Evolutionary conservation across 2,329 filamentous ascomycete species (phyloP), one percentile per base, ranked within the genome.

Genomic region (Ophiostoma tasmaniense): DNA sequence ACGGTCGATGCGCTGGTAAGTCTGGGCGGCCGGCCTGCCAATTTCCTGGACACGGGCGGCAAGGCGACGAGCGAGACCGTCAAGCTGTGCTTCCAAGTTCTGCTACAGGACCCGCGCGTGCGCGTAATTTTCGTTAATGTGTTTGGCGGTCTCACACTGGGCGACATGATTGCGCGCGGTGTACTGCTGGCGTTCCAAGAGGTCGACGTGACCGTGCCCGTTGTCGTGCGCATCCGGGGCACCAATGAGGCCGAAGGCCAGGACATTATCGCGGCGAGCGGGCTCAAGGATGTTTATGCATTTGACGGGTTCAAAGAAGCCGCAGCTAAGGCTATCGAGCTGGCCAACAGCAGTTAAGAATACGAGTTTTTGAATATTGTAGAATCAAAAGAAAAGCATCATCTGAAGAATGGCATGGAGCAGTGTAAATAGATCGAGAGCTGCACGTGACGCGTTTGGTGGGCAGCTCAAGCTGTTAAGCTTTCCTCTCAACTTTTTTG

Each of bases 1-100:
- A 96, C 92, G 0, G 88, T 93, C 70, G 93, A 97, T 76, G 90
- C 90, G 0, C 85, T 97, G 1, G 82, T 85, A 2, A 80, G 87
- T 14, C 85, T 87, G 68, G 89, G 89, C 68, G 91, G 91, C 1
- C 79, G 82, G 42, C 89, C 89, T 30, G 87, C 91, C 13, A 97
- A 97, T 74, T 96, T 97, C 77, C 83, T 97, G 68, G 93, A 97
- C 76, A 96, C 91, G 0, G 93, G 93, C 35, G 93, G 93, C 45
- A 95, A 96, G 77, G 93, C 93, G 0, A 97, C 92, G 0, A 86
- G 86, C 37, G 87, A 90, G 72, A 96, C 92, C 0, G 92, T 97
- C 73, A 88, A 89, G 75, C 86, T 87, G 69, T 89, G 87, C 1
- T 95, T 96, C 76, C 84, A 88, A 69, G 84, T 93, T 14, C 87